Conservation (phyloP, 805 yeast species). For the Wickerhamiella azymoides region DNA sequence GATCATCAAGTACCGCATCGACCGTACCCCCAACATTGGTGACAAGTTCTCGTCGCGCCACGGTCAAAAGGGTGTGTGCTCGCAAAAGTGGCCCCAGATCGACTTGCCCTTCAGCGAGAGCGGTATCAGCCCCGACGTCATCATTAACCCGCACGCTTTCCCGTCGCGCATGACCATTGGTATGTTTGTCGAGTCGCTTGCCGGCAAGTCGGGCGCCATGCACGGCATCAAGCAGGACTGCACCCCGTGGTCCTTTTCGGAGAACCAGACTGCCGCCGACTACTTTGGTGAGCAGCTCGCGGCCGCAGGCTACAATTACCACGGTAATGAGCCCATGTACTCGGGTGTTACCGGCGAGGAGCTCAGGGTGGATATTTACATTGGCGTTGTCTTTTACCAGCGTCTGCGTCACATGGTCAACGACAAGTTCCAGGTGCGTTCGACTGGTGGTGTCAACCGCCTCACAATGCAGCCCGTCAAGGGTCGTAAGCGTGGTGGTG, state of each 20-base stretch:
- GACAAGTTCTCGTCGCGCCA: constrained; percentile 96
- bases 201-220: constrained; percentile 98
- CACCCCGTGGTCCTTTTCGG: constrained; percentile 91
- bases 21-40: constrained; percentile 90
- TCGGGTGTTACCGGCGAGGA: constrained; percentile 98
- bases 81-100: constrained; percentile 92
- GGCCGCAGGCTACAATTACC: constrained; percentile 87
- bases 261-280: constrained; percentile 91
- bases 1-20: constrained; percentile 78
- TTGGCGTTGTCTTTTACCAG: constrained; percentile 96
- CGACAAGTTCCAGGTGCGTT: constrained; percentile 98
- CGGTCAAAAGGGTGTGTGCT: constrained; percentile 97
- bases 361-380: constrained; percentile 84
- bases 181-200: constrained; percentile 95
- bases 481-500: constrained; percentile 97
- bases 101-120: constrained; percentile 96
- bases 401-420: constrained; percentile 98
- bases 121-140: constrained; percentile 95
- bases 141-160: constrained; percentile 98
- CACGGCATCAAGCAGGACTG: constrained; percentile 97
- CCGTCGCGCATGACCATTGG: constrained; percentile 99
- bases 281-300: constrained; percentile 87
- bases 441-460: constrained; percentile 95
- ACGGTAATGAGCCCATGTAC: constrained; percentile 98
- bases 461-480: constrained; percentile 98